Percentiles rank a stretch among this genome's conserved stretches.
Conservation (phyloP, 1,284 basidiomycete genomes). For the Trichosporon sp. region DNA sequence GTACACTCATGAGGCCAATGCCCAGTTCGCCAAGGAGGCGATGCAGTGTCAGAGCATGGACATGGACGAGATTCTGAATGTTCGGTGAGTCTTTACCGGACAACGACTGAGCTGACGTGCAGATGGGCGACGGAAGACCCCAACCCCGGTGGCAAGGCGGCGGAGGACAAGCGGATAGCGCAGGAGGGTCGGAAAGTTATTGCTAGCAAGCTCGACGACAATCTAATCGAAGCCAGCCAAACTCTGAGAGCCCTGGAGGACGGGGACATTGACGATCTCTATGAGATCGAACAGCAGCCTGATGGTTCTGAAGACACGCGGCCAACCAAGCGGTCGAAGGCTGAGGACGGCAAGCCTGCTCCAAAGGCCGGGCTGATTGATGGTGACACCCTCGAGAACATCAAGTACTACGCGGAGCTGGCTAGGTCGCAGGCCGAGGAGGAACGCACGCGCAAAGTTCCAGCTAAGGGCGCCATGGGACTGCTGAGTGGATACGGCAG, state of each 20-base stretch:
- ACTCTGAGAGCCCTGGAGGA: slow-evolving; percentile 78
- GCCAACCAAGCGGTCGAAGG: slow-evolving; percentile 34
- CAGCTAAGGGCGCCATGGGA: slow-evolving; percentile 50
- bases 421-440: slow-evolving; percentile 55
- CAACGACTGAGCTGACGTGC: not conserved
- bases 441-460: slow-evolving; percentile 24
- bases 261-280: slow-evolving; percentile 45
- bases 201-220: slow-evolving; percentile 60
- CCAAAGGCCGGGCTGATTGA: slow-evolving; percentile 60
- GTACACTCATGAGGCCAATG: slow-evolving; percentile 77
- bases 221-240: slow-evolving; percentile 79
- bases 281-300: slow-evolving; percentile 40
- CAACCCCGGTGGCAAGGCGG: slow-evolving; percentile 78
- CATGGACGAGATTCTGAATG: slow-evolving; percentile 95
- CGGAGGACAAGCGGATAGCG: slow-evolving; percentile 74
- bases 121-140: slow-evolving; percentile 94
- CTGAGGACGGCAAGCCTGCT: slow-evolving; percentile 48
- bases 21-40: slow-evolving; percentile 96
- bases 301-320: slow-evolving; percentile 42
- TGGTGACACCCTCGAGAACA: slow-evolving; percentile 73
- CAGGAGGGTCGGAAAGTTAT: slow-evolving; percentile 80
- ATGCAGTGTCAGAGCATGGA: slow-evolving; percentile 99
- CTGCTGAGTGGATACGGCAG: slow-evolving; percentile 66
- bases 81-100: slow-evolving; percentile 55
- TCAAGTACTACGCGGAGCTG: slow-evolving; percentile 80